These are phyloP conservation scores for Tilletia indica DNA, from an alignment of 1,284 basidiomycete genomes.

Conservation along the genomic window DNA sequence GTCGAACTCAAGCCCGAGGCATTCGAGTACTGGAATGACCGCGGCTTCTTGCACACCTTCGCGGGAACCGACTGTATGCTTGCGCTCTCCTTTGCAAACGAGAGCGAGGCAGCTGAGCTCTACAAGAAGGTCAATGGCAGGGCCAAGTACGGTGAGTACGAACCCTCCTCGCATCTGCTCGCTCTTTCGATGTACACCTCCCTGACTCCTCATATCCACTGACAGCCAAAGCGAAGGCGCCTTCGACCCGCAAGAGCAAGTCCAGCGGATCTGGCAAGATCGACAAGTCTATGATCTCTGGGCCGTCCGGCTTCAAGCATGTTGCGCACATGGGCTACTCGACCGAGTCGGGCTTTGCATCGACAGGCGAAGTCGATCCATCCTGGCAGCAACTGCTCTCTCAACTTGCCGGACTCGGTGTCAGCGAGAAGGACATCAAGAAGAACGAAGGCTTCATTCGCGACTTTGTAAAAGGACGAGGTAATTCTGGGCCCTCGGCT, in stretches of 20 bases:
- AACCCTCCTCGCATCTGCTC: no score
- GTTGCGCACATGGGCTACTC: conserved; percentile 95
- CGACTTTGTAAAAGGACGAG: conserved; percentile 70
- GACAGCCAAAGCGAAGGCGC: conserved; percentile 66
- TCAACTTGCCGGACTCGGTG: conserved; percentile 71
- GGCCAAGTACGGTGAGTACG: conserved; percentile 65
- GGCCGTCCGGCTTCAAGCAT: conserved; percentile 76
- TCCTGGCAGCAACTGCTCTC: conserved; percentile 80
- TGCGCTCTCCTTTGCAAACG: conserved; percentile 85
- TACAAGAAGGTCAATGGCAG: conserved; percentile 79
- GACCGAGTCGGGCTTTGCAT: conserved; percentile 73
- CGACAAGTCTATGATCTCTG: conserved; percentile 87
- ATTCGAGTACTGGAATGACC: conserved; percentile 70
- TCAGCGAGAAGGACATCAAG: conserved; percentile 62
- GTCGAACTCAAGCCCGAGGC: conserved; percentile 15
- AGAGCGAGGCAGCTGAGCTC: conserved; percentile 80
- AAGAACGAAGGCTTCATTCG: conserved; percentile 87
- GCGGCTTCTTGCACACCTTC: conserved; percentile 91
- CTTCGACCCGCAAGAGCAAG: conserved; percentile 57
- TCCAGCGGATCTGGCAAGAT: conserved; percentile 63
- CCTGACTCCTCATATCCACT: not conserved
- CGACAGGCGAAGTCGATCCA: conserved; percentile 82
- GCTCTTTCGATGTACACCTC: not conserved
- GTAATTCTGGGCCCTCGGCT: conserved; percentile 45
- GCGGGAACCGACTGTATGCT: conserved; percentile 84